A percentile compares a stretch with the other conserved stretches of the same genome.
Evolutionary conservation across 2,329 filamentous ascomycete genomes (phyloP).

Genomic region (Hypoxylon sp.): DNA sequence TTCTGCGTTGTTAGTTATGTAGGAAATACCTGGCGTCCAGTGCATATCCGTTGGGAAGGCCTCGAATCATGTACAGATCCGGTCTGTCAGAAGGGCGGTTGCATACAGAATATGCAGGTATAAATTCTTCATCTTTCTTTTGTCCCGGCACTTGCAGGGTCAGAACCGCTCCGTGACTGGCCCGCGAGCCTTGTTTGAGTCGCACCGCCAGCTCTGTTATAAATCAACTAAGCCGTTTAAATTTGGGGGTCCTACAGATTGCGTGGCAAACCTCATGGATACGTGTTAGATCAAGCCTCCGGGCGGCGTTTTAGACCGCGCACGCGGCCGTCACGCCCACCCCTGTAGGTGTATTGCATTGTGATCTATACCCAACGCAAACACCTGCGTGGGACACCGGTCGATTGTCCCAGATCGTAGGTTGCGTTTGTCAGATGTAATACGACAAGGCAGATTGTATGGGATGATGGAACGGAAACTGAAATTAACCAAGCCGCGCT

Average conservation of each 20-base stretch:
- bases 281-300: conserved; percentile 5
- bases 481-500: background rate
- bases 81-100: conserved; percentile 22
- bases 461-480: background rate
- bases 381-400: conserved; percentile 3
- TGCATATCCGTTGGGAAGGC: conserved; percentile 21
- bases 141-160: conserved; percentile 13
- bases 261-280: conserved; percentile 11
- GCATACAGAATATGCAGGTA: conserved; percentile 35
- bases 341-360: background rate
- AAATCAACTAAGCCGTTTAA: conserved; percentile 14
- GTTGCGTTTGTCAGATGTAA: conserved; percentile 12
- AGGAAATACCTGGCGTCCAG: conserved; percentile 2
- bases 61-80: conserved; percentile 41
- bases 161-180: conserved; percentile 30
- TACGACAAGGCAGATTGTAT: conserved; percentile 2
- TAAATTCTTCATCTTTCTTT: conserved; percentile 20
- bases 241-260: conserved; percentile 18
- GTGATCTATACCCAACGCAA: conserved; percentile 19
- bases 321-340: conserved; percentile 13
- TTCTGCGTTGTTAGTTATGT: conserved; percentile 17
- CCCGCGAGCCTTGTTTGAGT: conserved; percentile 16
- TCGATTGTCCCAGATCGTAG: background rate
- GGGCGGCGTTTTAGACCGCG: conserved; percentile 5
- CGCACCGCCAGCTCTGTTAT: conserved; percentile 16